These are phyloP conservation scores for Dendrobium huoshanense DNA, from an alignment of 106 monocot genomes.

Conservation along the genomic window DNA sequence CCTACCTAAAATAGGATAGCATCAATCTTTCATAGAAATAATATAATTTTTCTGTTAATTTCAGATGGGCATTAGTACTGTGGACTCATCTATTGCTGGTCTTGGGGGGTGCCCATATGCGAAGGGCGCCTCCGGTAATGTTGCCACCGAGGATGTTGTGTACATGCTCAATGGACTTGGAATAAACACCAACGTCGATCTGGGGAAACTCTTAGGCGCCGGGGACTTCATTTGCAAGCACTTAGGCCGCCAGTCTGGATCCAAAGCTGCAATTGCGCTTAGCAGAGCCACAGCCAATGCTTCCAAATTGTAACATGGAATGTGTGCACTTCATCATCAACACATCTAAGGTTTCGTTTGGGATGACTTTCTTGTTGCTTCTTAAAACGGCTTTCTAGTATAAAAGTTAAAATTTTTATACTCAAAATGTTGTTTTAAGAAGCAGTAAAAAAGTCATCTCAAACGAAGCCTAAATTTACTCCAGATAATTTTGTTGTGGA, in stretches of 20 bases:
- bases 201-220: conserved; percentile 3
- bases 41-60: background rate
- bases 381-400: too few species aligned
- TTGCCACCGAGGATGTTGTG: conserved; percentile 10
- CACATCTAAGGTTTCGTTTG: too few species aligned
- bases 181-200: conserved; percentile 5
- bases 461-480: background rate
- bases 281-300: conserved; percentile 1
- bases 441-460: too few species aligned
- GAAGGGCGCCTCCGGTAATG: conserved; percentile 7
- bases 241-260: conserved; percentile 8
- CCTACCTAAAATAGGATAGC: too few species aligned
- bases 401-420: too few species aligned
- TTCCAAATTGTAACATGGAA: conserved; percentile 2
- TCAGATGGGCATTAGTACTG: conserved; percentile 12
- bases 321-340: background rate
- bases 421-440: too few species aligned
- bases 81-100: conserved; percentile 7
- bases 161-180: conserved; percentile 11
- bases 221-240: conserved; percentile 11
- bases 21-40: background rate
- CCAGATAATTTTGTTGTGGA: background rate
- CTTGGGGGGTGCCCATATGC: conserved; percentile 10
- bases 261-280: conserved; percentile 6
- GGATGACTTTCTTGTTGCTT: too few species aligned